phyloP scores from a whole-genome alignment of 139 green algal genomes.

The Picochlorum costavermella region DNA sequence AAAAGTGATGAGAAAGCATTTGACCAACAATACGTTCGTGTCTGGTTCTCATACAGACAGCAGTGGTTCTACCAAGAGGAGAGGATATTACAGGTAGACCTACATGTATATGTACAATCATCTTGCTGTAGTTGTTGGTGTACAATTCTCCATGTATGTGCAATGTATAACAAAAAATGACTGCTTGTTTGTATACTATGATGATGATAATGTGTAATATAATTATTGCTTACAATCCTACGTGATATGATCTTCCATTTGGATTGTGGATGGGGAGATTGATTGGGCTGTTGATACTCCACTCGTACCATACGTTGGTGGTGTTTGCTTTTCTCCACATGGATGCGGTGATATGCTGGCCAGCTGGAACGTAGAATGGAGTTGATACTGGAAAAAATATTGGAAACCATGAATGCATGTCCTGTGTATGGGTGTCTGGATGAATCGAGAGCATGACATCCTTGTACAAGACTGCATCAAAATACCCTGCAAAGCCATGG shows the following conservation, averaged over 20 bases:
- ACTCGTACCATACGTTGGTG: conserved; percentile 94
- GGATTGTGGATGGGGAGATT: conserved; percentile 69
- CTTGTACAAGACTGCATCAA: conserved; percentile 83
- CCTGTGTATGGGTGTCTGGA: conserved; percentile 78
- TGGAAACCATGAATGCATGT: conserved; percentile 92
- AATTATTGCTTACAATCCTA: conserved; percentile 49
- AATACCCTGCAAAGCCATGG: conserved; percentile 96
- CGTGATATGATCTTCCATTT: conserved; percentile 63
- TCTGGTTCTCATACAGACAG: background rate
- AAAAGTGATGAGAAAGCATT: conserved; percentile 18
- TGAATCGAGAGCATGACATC: conserved; percentile 82
- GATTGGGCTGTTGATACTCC: conserved; percentile 33
- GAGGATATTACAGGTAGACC: conserved; percentile 18
- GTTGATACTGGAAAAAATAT: conserved; percentile 91
- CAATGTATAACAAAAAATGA: background rate
- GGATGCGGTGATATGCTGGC: conserved; percentile 42
- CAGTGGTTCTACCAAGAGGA: conserved; percentile 12
- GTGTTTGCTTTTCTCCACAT: conserved; percentile 76
- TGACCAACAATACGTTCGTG: conserved; percentile 6
- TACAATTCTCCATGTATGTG: background rate
- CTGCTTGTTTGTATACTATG: background rate
- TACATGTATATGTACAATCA: background rate
- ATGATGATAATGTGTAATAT: background rate
- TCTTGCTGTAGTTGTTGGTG: background rate
- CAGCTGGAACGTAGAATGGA: conserved; percentile 27